Evolutionary conservation across 73 alveolate genomes (phyloP).

Genomic region (Breviolum minutum): DNA sequence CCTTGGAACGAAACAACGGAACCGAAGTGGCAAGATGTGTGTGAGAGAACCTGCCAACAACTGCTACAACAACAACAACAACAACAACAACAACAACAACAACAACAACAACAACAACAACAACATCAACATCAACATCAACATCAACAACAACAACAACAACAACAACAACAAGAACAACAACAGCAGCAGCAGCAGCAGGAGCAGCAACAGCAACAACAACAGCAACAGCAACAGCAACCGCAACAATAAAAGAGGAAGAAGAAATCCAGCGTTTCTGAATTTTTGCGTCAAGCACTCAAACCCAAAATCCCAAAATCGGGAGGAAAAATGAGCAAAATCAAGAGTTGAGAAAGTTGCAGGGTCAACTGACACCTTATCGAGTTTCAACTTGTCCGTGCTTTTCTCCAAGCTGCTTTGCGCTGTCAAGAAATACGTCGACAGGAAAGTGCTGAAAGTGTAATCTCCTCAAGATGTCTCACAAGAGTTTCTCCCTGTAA

Average conservation of each 20-base stretch:
- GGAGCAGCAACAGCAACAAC: too few relatives aligned
- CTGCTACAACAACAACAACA: not conserved
- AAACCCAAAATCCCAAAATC: too few relatives aligned
- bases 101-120: too few relatives aligned
- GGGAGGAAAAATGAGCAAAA: not conserved
- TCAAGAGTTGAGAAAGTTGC: not conserved
- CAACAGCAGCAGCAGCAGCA: too few relatives aligned
- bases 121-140: too few relatives aligned
- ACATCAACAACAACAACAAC: too few relatives aligned
- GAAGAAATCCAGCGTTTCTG: too few relatives aligned
- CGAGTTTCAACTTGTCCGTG: not conserved
- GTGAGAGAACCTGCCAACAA: not conserved
- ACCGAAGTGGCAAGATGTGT: too few relatives aligned
- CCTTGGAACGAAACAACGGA: not conserved
- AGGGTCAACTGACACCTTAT: not conserved
- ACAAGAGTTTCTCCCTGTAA: too few relatives aligned
- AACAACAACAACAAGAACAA: not conserved
- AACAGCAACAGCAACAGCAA: too few relatives aligned
- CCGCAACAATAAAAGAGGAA: too few relatives aligned
- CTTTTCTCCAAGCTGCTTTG: not conserved
- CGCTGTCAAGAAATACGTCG: not conserved
- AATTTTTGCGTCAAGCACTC: too few relatives aligned
- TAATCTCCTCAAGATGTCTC: not conserved
- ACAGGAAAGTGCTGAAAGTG: constrained; percentile 35
- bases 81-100: not conserved